Evolutionary conservation across 2,329 filamentous ascomycete species (phyloP).

Genomic region (Gaeumannomyces tritici): DNA sequence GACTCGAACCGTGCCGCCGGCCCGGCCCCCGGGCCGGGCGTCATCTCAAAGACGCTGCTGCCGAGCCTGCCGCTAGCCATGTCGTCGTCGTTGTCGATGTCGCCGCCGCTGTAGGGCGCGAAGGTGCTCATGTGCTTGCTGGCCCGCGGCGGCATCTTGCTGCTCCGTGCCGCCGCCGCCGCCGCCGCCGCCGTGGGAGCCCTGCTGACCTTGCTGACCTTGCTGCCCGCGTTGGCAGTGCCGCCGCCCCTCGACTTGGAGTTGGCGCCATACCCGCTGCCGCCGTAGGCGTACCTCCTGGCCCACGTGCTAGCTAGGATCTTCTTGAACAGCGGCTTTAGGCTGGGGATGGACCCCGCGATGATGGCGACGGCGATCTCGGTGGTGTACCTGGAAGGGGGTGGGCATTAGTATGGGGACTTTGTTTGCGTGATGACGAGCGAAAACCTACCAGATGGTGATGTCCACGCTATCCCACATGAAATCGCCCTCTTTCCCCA

Average conservation of each 20-base stretch:
- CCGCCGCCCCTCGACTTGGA: neutral
- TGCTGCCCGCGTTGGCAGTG: neutral
- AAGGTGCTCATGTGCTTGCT: no score
- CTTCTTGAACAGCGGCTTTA: constrained; percentile 11
- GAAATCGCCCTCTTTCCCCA: constrained; percentile 17
- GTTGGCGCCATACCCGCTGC: neutral
- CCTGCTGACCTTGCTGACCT: neutral
- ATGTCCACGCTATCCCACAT: constrained; percentile 17
- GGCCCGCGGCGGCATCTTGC: no score
- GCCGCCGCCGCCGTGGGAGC: neutral
- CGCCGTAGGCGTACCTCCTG: neutral
- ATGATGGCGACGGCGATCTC: constrained; percentile 15
- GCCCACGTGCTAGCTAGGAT: neutral
- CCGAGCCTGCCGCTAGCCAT: neutral
- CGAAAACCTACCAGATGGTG: constrained; percentile 15
- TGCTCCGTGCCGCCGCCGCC: neutral
- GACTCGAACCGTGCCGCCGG: neutral
- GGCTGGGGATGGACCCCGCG: constrained; percentile 12
- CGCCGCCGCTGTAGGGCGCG: neutral
- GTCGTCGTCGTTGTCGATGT: neutral
- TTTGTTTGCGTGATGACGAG: neutral
- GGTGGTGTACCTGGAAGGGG: constrained; percentile 11
- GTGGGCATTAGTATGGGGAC: neutral
- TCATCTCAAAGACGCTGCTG: neutral
- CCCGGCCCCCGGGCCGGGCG: neutral